Base-by-base conservation (phyloP, 2,329 filamentous ascomycete species). In the Alternaria hordeiaustralica region DNA sequence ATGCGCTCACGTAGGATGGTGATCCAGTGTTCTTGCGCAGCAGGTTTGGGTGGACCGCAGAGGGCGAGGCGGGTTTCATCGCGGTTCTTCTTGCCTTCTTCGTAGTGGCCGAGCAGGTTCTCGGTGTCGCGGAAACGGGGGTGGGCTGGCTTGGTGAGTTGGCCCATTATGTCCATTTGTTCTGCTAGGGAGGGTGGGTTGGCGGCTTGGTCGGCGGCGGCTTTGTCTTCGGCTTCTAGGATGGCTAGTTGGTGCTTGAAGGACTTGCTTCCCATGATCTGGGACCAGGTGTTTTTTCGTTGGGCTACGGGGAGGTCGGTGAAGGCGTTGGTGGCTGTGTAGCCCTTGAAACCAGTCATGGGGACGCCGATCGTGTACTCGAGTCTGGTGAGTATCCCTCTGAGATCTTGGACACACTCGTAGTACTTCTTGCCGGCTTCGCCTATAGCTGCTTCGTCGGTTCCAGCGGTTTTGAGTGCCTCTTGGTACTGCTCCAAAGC, bases 311-410 rank as follows among this genome's bases (percentile, higher is more conserved):
- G 43, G 3, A 68, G 43, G 26, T 68, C 62, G 10, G 41, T 50
- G 12, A 57, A 21, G 8, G 23, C 47, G 21, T 20, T 47, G 5
- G 55, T 59, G 10, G 60, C 11, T 9, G 4, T 60, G 50, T 64
- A 58, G 6, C 70, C 70, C 18, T 51, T 68, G 61, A 71, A 72
- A 4, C 67, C 68, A 8, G 49, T 58, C 70, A 72, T 72, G 1
- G 66, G 68, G 6, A 72, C 56, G 25, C 30, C 58, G 1, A 69
- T 20, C 3, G 49, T 54, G 18, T 60, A 67, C 26, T 71, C 70
- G 6, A 60, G 49, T 13, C 54, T 59, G 5, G 55, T 61, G 10
- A 71, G 58, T 28, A 64, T 43, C 2, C 30, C 46, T 36, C 64
- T 68, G 2, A 73, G 47, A 20, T 51, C 47, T 51, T 51, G 47